Base-by-base conservation (phyloP, 2,329 filamentous ascomycete species). In the Fusarium begoniae region DNA sequence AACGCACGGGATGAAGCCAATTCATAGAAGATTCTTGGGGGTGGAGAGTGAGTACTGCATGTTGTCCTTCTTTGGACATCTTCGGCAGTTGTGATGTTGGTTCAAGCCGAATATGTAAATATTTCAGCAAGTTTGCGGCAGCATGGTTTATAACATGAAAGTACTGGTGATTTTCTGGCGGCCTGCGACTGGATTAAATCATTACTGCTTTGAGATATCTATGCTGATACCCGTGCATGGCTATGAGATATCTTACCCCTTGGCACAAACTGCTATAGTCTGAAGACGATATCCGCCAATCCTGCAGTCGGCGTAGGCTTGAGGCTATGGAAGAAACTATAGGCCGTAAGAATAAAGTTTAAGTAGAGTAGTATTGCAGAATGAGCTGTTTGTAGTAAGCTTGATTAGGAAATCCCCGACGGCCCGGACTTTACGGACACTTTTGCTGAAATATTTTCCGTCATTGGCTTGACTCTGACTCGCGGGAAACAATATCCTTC, bases 311-410 rank as follows among this genome's bases (percentile, higher is more conserved):
- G 14, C 20, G 15, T 14, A 24, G 3, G 6, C 4, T 24, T 8
- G 12, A 35, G 0, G 12, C 22, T 8, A 20, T n/a, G 0, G 28
- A 2, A 35, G 15, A 14, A 51, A 1, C 0, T 14, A 2, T 20
- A 35, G 20, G 11, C 22, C 22, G 30, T 51, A 51, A 20, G 12
- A 32, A 32, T 24, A 35, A 35, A 32, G 22, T 35, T 18, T 13
- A 12, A 10, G 11, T 6, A 51, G 48, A 20, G 48, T 24, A n/a
- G 20, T n/a, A 26, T 35, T 40, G 35, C 8, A 10, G 22, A 22
- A 15, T 51, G 5, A 24, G 26, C 8, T 35, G 12, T 12, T 24
- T 24, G 6, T 37, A 26, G 28, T 22, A 57, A 8, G 18, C 38
- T 47, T 6, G 10, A 45, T 30, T 30, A 32, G 37, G 53, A 32